Evolutionary conservation across 371 early-diverging fungal species (phyloP).

Genomic region (Mucor mucedo): DNA sequence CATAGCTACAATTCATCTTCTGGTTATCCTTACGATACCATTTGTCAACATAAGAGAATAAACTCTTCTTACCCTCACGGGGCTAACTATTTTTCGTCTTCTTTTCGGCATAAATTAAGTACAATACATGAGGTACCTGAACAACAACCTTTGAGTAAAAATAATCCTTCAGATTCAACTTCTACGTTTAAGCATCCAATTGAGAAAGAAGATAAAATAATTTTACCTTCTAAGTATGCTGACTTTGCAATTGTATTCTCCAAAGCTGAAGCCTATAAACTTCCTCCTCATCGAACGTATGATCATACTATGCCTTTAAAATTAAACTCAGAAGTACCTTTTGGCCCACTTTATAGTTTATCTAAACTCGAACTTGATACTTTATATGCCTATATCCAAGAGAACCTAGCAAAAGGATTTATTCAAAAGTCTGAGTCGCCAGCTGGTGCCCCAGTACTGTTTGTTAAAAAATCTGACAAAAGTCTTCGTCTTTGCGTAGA

Average conservation of each 20-base stretch:
- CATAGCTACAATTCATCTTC: no score
- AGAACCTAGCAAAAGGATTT: constrained; percentile 34
- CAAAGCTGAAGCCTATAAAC: neutral
- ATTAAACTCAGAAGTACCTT: neutral
- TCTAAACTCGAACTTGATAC: neutral
- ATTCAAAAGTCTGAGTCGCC: constrained; percentile 50
- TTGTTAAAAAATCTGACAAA: constrained; percentile 60
- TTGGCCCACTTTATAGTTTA: neutral
- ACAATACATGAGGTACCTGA: no score
- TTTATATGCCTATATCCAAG: constrained; percentile 3
- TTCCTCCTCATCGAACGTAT: constrained; percentile 12
- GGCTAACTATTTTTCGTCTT: no score
- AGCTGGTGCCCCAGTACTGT: constrained; percentile 54
- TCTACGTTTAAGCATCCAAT: neutral
- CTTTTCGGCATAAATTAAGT: no score
- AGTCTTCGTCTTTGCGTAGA: constrained; percentile 43
- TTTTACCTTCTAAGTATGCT: neutral
- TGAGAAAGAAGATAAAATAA: neutral
- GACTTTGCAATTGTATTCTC: neutral
- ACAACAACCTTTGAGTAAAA: no score
- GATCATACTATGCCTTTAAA: constrained; percentile 11
- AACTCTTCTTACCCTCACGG: no score
- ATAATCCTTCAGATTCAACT: neutral
- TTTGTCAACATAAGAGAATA: no score
- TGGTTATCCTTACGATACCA: no score